Evolutionary conservation across 2,329 filamentous ascomycete species (phyloP), one percentile per base, ranked within the genome.

Genomic region (Sporothrix sp.): DNA sequence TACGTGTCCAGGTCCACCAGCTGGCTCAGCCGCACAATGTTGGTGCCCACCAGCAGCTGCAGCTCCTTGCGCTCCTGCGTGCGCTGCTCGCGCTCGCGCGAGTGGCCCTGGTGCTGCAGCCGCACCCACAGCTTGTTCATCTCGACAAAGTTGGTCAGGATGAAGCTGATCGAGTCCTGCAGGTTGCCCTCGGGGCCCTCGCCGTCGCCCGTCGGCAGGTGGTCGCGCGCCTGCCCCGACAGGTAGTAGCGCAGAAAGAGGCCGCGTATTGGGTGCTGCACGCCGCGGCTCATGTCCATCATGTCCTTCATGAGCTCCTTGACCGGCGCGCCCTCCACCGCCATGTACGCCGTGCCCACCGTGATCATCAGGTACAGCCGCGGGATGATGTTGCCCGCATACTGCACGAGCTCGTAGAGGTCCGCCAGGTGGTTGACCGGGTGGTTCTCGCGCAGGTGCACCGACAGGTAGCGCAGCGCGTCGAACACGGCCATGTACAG

Each of bases 231-330:
- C 71, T 98, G 93, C 33, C 93, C 91, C 21, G 88, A 93, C 47
- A 98, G 78, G 65, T 96, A 98, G 69, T 98, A 98, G 63, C 93
- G 83, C 61, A 98, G 71, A 66, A 98, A 98, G 50, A 98, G 75
- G 16, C 93, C 93, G 52, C 93, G 87, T 56, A 96, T 90, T 14
- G 93, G 93, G 68, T 98, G 93, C 64, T 98, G 93, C 20, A 98
- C 90, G 51, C 93, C 93, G 56, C 93, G 81, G 69, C 89, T 97
- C 93, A 98, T 98, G 69, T 98, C 93, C 93, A 98, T 98, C 93
- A 98, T 98, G 68, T 98, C 93, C 71, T 98, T 98, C 93, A 98
- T 98, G 56, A 98, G 88, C 73, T 98, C 93, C 71, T 98, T 98
- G 59, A 98, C 93, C 1, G 93, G 93, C 52, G 94, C 93, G 75